Conservation (phyloP, 352 stramenopile species). For the Aphanomyces stellatus region DNA sequence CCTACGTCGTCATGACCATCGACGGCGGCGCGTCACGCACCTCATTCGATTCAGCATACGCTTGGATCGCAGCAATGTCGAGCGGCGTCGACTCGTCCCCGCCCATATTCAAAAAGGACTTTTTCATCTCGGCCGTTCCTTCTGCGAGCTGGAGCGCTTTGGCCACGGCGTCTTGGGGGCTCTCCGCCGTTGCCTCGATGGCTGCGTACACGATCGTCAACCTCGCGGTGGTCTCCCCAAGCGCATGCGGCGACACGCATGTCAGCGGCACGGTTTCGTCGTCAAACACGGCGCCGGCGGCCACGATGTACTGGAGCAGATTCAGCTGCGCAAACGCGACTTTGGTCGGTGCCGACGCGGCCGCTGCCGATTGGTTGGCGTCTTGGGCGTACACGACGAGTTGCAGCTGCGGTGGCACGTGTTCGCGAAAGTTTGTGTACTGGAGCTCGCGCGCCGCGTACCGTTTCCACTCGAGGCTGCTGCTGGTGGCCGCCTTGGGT, state of each 20-base stretch:
- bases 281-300: not conserved
- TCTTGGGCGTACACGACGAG: not conserved
- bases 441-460: not conserved
- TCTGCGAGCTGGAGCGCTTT: slow-evolving; percentile 29
- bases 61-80: slow-evolving; percentile 27
- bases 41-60: slow-evolving; percentile 14
- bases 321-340: slow-evolving; percentile 9
- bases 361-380: no score
- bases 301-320: slow-evolving; percentile 9
- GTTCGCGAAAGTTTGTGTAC: slow-evolving; percentile 9
- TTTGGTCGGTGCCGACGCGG: not conserved
- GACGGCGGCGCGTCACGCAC: not conserved
- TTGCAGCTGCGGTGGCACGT: not conserved
- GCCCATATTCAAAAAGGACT: slow-evolving; percentile 31
- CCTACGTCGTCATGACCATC: not conserved
- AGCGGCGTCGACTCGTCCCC: slow-evolving; percentile 29
- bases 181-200: slow-evolving; percentile 25
- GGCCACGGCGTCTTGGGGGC: slow-evolving; percentile 20
- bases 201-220: slow-evolving; percentile 25
- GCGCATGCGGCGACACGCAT: not conserved
- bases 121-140: slow-evolving; percentile 36
- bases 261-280: not conserved
- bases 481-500: not conserved
- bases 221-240: not conserved
- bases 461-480: not conserved